phyloP scores from a whole-genome alignment of 768 basidiomycete genomes.

The Boletus sp. region DNA sequence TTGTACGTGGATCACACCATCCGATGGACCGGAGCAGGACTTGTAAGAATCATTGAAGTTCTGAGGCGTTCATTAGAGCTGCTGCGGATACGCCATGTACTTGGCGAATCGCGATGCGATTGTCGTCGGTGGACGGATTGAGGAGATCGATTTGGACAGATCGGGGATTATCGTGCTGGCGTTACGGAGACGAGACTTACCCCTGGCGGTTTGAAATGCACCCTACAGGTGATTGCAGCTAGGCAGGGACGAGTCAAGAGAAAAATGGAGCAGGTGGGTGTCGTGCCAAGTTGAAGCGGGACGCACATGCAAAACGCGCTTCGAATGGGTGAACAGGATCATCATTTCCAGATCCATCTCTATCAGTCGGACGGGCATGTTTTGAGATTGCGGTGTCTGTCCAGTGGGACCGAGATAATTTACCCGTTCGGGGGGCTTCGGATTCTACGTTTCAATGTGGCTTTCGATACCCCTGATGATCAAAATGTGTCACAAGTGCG shows the following conservation, averaged over 20 bases:
- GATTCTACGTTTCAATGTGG: not conserved
- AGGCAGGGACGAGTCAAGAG: not conserved
- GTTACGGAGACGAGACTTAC: not conserved
- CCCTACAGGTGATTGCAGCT: not conserved
- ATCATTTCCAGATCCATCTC: not conserved
- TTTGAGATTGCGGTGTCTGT: not conserved
- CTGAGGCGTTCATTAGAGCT: not conserved
- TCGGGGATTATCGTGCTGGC: not conserved
- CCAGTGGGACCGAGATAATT: not conserved
- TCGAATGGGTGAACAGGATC: not conserved
- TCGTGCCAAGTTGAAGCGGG: not conserved
- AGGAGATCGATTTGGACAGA: not conserved
- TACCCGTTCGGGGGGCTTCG: not conserved
- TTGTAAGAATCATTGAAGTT: not conserved
- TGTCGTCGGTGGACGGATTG: not conserved
- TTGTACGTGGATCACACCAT: not conserved
- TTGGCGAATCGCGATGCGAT: not conserved
- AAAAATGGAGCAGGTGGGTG: not conserved
- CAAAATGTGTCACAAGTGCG: not conserved
- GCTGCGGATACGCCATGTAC: not conserved
- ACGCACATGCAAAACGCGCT: too few species aligned
- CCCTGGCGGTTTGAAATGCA: not conserved
- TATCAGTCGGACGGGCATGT: not conserved
- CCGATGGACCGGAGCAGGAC: not conserved
- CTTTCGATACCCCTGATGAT: not conserved